Evolutionary conservation across 164 flowering plant genomes (phyloP).

Genomic region (Stephania yunnanensis): DNA sequence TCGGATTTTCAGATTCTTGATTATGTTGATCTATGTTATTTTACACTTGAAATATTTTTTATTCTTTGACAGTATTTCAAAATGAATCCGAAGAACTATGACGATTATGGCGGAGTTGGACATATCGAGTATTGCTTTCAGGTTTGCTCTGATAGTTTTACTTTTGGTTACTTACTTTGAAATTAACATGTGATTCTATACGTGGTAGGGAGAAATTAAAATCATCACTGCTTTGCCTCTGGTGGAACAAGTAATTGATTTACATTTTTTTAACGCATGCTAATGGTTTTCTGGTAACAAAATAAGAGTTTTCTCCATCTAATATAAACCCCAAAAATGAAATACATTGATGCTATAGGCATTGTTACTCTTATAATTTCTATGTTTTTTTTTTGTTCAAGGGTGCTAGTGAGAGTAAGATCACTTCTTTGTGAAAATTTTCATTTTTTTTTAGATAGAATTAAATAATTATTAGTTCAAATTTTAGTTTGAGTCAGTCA

Average conservation of each 20-base stretch:
- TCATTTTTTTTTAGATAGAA: too few relatives aligned
- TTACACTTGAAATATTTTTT: not conserved
- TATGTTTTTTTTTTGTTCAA: too few relatives aligned
- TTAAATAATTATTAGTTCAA: too few relatives aligned
- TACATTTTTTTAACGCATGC: not conserved
- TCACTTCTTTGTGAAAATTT: too few relatives aligned
- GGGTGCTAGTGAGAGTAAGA: too few relatives aligned
- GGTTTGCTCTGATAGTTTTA: constrained; percentile 32
- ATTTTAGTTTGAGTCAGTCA: too few relatives aligned
- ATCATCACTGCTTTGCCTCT: not conserved
- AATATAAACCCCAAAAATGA: too few relatives aligned
- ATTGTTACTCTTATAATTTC: too few relatives aligned
- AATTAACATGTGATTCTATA: not conserved
- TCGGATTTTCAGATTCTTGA: not conserved
- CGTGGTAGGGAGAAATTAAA: not conserved
- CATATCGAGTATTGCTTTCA: constrained; percentile 87
- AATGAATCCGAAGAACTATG: constrained; percentile 69
- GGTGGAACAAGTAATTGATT: not conserved
- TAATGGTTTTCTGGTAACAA: not conserved
- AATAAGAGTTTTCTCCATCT: too few relatives aligned
- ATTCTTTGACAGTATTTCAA: constrained; percentile 59
- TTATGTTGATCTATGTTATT: not conserved
- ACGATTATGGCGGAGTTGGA: constrained; percentile 62
- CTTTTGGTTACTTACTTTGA: not conserved
- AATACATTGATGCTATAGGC: too few relatives aligned